Base-by-base conservation (phyloP, 2,329 filamentous ascomycete genomes). In the Penicillium paneum region DNA sequence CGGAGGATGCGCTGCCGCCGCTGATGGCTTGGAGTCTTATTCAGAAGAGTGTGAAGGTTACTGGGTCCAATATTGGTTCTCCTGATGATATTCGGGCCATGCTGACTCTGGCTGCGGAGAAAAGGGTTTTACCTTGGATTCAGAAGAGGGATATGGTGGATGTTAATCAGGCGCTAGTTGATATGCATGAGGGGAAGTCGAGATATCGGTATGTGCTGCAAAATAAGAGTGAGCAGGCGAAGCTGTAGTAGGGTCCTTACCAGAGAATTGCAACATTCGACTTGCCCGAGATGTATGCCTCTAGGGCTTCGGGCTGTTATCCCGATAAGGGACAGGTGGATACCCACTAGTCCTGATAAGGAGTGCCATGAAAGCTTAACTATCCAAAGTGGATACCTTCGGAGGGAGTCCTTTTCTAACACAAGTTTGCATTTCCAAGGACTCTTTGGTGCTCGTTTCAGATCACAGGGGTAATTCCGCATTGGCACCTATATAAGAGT, bases 21-120 rank as follows among this genome's bases (percentile, higher is more conserved):
- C 77, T 89, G 61, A 78, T 74, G 60, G 82, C 81, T 7, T 84
- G 82, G 62, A 74, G 79, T 3, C 71, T 90, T 54, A 83, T 89
- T 46, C 70, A 68, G 41, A 86, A 84, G 63, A 78, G 81, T 4
- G 66, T 78, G 36, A 80, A 77, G 63, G 67, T 85, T 21, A 78
- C 76, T 1, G 83, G 82, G 5, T 76, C 73, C 5, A 70, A 66
- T 58, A 76, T 78, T 57, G 76, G 77, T 5, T 71, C 71, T 1
- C 71, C 73, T 0, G 63, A 67, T n/a, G 72, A 78, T 65, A 77
- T 78, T 49, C 58, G 70, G 28, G 61, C 68, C 49, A 79, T 79
- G 77, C 63, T 79, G 58, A 49, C 68, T 45, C 54, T 79, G 44
- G 74, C 74, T 4, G 76, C 69, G 15, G 65, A 75, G 59, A 75